Conservation (phyloP, 2,329 filamentous ascomycete species). For the Arthrobotrys musiformis region DNA sequence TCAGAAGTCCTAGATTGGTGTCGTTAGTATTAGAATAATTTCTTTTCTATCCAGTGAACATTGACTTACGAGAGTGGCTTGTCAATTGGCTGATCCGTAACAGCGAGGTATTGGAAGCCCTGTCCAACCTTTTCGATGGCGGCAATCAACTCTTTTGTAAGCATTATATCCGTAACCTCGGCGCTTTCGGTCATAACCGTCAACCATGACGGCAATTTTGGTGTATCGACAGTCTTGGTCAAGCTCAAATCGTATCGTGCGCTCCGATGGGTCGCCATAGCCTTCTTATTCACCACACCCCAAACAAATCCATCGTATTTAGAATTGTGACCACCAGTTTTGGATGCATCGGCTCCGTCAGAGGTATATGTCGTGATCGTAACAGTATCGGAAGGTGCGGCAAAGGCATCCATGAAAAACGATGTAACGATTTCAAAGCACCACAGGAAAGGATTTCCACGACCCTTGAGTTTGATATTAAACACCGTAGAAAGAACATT, state of each 20-base stretch:
- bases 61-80: constrained; percentile 80
- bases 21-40: neutral
- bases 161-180: constrained; percentile 86
- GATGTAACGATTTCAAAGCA: constrained; percentile 75
- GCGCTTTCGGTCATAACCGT: constrained; percentile 97
- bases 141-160: constrained; percentile 83
- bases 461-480: constrained; percentile 81
- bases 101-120: constrained; percentile 86
- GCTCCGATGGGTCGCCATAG: constrained; percentile 88
- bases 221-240: constrained; percentile 89
- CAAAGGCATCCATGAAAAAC: constrained; percentile 82
- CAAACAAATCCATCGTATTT: constrained; percentile 91
- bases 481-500: constrained; percentile 92
- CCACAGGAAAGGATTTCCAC: constrained; percentile 80
- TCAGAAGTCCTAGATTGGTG: constrained; percentile 57
- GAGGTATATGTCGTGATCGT: constrained; percentile 87
- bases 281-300: constrained; percentile 92
- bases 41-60: too few relatives aligned
- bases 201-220: constrained; percentile 87
- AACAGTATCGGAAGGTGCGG: constrained; percentile 75
- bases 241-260: constrained; percentile 95
- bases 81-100: constrained; percentile 88
- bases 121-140: constrained; percentile 75
- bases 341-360: constrained; percentile 83
- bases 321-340: constrained; percentile 71